phyloP scores from a whole-genome alignment of 2,329 filamentous ascomycete genomes.

The Fusarium mundagurra region DNA sequence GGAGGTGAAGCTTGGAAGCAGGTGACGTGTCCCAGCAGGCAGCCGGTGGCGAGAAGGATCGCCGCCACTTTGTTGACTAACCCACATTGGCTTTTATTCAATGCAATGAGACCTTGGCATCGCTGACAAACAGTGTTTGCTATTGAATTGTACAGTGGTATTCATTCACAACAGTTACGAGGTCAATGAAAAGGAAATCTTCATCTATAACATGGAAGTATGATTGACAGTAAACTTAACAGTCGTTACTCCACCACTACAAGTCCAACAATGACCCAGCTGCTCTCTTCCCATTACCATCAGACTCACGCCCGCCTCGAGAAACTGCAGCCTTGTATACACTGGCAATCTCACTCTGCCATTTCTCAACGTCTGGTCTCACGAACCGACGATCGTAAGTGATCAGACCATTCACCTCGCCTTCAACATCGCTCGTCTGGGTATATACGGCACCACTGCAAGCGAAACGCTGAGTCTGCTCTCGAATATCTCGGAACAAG shows the following conservation, averaged over 20 bases:
- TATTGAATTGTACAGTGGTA: not conserved
- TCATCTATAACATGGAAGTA: fast-evolving
- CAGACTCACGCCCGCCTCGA: slow-evolving; percentile 28
- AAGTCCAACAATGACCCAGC: slow-evolving; percentile 11
- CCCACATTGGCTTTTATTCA: not conserved
- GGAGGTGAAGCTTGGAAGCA: not conserved
- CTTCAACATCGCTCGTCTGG: slow-evolving; percentile 79
- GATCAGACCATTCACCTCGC: slow-evolving; percentile 76
- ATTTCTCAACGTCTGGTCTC: slow-evolving; percentile 65
- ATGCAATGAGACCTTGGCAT: not conserved
- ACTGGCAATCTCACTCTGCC: slow-evolving; percentile 67
- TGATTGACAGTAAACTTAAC: fast-evolving
- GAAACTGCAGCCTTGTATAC: slow-evolving; percentile 65
- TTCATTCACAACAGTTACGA: not conserved
- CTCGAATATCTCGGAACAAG: slow-evolving; percentile 68
- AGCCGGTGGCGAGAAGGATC: not conserved
- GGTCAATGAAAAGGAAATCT: not conserved
- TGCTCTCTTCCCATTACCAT: not conserved
- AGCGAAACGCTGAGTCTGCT: slow-evolving; percentile 67
- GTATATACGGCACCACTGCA: slow-evolving; percentile 78
- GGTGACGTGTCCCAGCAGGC: not conserved
- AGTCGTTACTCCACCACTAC: not conserved
- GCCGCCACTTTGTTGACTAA: not conserved
- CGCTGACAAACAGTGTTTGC: fast-evolving
- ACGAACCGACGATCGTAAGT: slow-evolving; percentile 73